Conservation (phyloP, 129 eudicot genomes). For the Flaveria ramosissima region DNA sequence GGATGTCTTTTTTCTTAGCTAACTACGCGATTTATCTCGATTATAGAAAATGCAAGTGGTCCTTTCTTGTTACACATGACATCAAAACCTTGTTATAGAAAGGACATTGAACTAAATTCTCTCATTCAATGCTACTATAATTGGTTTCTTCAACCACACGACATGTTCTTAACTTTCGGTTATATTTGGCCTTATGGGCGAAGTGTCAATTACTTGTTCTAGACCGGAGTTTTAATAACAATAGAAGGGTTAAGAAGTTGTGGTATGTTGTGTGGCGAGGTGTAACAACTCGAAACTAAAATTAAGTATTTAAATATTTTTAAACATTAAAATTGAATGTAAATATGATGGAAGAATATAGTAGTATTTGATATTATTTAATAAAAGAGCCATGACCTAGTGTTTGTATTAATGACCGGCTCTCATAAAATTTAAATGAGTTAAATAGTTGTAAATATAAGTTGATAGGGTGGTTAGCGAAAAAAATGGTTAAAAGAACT, state of each 20-base stretch:
- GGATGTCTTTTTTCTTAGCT: conserved; percentile 1
- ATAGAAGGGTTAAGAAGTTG: conserved; percentile 17
- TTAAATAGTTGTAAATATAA: too few species aligned
- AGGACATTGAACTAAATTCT: conserved; percentile 24
- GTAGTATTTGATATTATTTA: too few species aligned
- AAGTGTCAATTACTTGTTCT: conserved; percentile 23
- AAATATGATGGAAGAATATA: too few species aligned
- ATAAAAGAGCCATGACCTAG: too few species aligned
- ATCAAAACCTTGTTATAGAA: conserved; percentile 33
- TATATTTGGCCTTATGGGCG: conserved; percentile 5
- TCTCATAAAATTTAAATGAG: too few species aligned
- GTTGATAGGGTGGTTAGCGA: too few species aligned
- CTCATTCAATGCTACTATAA: conserved; percentile 9
- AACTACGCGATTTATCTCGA: conserved; percentile 6
- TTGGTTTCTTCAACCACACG: conserved; percentile 8
- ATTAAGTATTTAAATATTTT: not conserved
- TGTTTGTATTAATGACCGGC: too few species aligned
- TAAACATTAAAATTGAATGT: too few species aligned
- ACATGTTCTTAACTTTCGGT: conserved; percentile 16
- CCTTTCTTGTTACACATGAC: conserved; percentile 40
- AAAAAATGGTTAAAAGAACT: too few species aligned
- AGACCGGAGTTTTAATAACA: conserved; percentile 2
- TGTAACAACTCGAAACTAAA: not conserved
- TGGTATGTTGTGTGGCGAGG: not conserved
- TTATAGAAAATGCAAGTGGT: conserved; percentile 17